phyloP scores from a whole-genome alignment of 179 eudicot genomes.

The Kewa caespitosa region DNA sequence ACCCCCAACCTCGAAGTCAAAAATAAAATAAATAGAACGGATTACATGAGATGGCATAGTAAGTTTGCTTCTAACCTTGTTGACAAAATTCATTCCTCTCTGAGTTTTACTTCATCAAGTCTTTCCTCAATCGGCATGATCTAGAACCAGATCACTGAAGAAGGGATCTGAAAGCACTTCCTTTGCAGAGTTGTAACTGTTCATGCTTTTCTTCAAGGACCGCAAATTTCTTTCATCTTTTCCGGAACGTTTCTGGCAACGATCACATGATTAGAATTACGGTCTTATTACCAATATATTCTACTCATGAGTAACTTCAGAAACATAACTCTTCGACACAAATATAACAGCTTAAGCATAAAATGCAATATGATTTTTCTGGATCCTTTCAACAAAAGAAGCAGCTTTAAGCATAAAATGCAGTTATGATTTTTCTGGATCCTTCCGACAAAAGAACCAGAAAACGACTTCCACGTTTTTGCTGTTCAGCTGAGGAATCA shows the following conservation, averaged over 20 bases:
- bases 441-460: too few relatives aligned
- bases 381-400: too few relatives aligned
- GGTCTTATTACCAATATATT: too few relatives aligned
- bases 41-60: neutral
- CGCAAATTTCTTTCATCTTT: constrained; percentile 81
- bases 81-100: neutral
- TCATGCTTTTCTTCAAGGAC: constrained; percentile 77
- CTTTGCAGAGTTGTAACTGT: constrained; percentile 62
- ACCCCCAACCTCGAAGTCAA: neutral
- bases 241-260: constrained; percentile 59
- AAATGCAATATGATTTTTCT: too few relatives aligned
- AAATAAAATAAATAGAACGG: constrained; percentile 2
- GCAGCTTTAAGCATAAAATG: too few relatives aligned
- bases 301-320: too few relatives aligned
- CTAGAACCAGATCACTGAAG: constrained; percentile 50
- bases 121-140: constrained; percentile 22
- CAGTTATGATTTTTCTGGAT: too few relatives aligned
- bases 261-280: neutral
- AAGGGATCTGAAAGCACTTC: constrained; percentile 70
- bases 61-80: neutral
- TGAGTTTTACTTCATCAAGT: neutral
- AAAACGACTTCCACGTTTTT: too few relatives aligned
- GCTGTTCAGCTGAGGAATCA: too few relatives aligned
- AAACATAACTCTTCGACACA: too few relatives aligned
- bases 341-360: too few relatives aligned